These are phyloP conservation scores for Brassica hybrid DNA, from an alignment of 441 rosid species.

Conservation along the genomic window DNA sequence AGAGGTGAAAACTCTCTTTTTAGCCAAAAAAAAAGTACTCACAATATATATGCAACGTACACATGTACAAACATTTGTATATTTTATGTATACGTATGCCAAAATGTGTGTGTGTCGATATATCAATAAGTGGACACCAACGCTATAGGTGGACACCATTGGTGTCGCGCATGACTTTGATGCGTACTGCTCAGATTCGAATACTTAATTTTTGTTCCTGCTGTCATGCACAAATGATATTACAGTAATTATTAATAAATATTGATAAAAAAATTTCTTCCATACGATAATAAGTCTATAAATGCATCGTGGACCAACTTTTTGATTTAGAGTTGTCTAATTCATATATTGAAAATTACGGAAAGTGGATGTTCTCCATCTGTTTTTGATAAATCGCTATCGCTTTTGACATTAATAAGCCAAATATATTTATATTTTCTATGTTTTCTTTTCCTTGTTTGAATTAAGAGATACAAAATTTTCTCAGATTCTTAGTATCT, in stretches of 20 bases:
- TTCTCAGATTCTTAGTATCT: no score
- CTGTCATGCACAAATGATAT: constrained; percentile 44
- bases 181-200: constrained; percentile 32
- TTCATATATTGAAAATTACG: constrained; percentile 38
- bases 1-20: no score
- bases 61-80: constrained; percentile 4
- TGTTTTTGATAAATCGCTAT: constrained; percentile 39
- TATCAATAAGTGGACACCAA: not conserved
- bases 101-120: not conserved
- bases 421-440: no score
- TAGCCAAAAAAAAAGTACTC: no score
- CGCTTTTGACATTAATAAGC: constrained; percentile 34
- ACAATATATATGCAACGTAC: constrained; percentile 16
- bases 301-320: constrained; percentile 48
- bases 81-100: not conserved
- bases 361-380: constrained; percentile 34
- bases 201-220: constrained; percentile 41
- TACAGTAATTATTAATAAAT: constrained; percentile 13
- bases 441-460: constrained; percentile 14
- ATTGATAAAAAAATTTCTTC: constrained; percentile 23
- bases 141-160: constrained; percentile 35
- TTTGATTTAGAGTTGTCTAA: constrained; percentile 42
- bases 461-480: no score
- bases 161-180: constrained; percentile 43
- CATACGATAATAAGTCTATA: constrained; percentile 31